Evolutionary conservation across 257 asterid genomes (phyloP).

Genomic region (Solanum bukasovii): DNA sequence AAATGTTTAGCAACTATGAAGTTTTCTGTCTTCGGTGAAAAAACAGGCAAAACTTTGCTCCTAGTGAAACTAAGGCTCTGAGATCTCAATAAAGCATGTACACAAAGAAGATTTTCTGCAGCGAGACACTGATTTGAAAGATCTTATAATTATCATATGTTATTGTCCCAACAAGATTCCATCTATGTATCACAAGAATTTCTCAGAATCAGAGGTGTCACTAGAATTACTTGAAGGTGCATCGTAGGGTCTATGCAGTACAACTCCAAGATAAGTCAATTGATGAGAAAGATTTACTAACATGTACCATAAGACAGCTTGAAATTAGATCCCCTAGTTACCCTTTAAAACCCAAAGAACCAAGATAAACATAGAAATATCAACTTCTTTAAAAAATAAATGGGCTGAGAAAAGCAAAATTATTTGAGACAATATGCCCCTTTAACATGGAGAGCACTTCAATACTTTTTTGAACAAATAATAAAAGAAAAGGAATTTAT

Average conservation of each 20-base stretch:
- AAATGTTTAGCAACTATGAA: neutral
- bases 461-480: neutral
- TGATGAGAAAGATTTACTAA: neutral
- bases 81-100: neutral
- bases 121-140: neutral
- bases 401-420: neutral
- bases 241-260: neutral
- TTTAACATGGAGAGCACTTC: neutral
- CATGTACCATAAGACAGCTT: neutral
- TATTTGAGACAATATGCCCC: neutral
- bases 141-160: neutral
- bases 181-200: neutral
- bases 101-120: neutral
- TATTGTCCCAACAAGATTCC: neutral
- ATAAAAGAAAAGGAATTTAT: neutral
- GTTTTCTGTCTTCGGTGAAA: neutral
- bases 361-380: neutral
- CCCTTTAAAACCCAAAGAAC: neutral
- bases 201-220: neutral
- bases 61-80: neutral
- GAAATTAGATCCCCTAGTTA: neutral
- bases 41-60: neutral
- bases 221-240: neutral
- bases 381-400: neutral
- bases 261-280: neutral